Evolutionary conservation across 768 basidiomycete species (phyloP).

Genomic region (Suillus bovinus): DNA sequence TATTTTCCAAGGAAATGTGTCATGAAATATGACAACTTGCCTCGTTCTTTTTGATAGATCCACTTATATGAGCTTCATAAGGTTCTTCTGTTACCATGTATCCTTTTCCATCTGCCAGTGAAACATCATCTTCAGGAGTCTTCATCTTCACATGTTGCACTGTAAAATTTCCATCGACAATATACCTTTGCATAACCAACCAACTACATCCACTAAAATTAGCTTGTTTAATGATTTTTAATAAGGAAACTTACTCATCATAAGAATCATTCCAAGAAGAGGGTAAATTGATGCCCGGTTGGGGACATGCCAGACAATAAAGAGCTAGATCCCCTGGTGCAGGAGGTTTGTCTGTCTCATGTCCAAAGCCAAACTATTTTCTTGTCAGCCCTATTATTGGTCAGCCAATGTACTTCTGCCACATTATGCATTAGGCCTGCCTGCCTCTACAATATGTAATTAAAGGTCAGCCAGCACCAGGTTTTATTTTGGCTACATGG

Average conservation of each 20-base stretch:
- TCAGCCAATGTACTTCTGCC: too few species aligned
- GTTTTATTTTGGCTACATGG: too few species aligned
- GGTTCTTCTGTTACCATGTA: too few species aligned
- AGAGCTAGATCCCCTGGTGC: background rate
- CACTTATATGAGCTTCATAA: background rate
- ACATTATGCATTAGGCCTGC: too few species aligned
- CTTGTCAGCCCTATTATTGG: too few species aligned
- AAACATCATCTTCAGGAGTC: conserved; percentile 17
- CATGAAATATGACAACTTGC: too few species aligned
- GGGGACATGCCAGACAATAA: conserved; percentile 8
- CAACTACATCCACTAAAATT: background rate
- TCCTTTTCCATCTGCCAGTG: too few species aligned
- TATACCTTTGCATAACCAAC: conserved; percentile 3
- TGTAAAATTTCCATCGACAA: conserved; percentile 9
- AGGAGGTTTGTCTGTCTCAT: background rate
- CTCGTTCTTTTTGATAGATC: background rate
- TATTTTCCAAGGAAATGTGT: too few species aligned
- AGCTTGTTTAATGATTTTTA: background rate
- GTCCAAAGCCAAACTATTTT: background rate
- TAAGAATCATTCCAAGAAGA: conserved; percentile 3
- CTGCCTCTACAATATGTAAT: too few species aligned
- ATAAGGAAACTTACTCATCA: background rate
- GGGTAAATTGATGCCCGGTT: conserved; percentile 11
- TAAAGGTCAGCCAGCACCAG: too few species aligned
- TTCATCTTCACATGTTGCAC: conserved; percentile 14